Percentiles rank a stretch among this genome's conserved stretches.
Evolutionary conservation across 306 rosid genomes (phyloP).

Genomic region (Rosa rugosa): DNA sequence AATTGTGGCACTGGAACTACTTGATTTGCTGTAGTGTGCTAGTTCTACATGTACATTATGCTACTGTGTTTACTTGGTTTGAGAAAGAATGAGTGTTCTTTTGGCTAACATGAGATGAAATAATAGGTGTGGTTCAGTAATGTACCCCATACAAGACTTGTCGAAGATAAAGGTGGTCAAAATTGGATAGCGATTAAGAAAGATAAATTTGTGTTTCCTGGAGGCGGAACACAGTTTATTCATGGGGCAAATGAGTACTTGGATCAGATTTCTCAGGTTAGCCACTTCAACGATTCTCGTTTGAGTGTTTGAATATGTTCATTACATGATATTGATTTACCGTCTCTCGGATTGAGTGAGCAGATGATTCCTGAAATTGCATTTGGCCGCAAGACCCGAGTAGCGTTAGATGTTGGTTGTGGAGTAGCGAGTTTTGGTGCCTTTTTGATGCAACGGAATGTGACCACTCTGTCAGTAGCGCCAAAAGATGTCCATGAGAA

Average conservation of each 20-base stretch:
- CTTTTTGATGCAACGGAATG: conserved; percentile 66
- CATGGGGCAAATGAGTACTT: conserved; percentile 75
- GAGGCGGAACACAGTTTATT: conserved; percentile 83
- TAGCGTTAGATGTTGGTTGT: conserved; percentile 81
- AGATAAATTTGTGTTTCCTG: conserved; percentile 70
- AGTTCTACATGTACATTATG: background rate
- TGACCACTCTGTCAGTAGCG: conserved; percentile 71
- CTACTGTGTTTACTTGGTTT: conserved; percentile 10
- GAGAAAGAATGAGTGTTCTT: conserved; percentile 10
- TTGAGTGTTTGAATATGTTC: conserved; percentile 3
- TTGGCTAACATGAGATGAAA: conserved; percentile 21
- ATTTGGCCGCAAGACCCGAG: conserved; percentile 64
- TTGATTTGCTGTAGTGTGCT: background rate
- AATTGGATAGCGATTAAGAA: conserved; percentile 69
- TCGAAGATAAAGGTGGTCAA: conserved; percentile 84
- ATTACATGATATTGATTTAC: conserved; percentile 14
- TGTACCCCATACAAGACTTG: conserved; percentile 80
- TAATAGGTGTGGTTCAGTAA: conserved; percentile 84
- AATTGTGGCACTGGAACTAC: background rate
- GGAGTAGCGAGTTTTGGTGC: conserved; percentile 97
- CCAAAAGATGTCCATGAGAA: conserved; percentile 84
- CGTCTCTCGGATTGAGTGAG: conserved; percentile 21
- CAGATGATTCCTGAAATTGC: conserved; percentile 87
- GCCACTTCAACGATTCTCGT: conserved; percentile 14
- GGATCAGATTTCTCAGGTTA: conserved; percentile 74